Evolutionary conservation across 1,284 basidiomycete genomes (phyloP).

Genomic region (Naganishia sp.): DNA sequence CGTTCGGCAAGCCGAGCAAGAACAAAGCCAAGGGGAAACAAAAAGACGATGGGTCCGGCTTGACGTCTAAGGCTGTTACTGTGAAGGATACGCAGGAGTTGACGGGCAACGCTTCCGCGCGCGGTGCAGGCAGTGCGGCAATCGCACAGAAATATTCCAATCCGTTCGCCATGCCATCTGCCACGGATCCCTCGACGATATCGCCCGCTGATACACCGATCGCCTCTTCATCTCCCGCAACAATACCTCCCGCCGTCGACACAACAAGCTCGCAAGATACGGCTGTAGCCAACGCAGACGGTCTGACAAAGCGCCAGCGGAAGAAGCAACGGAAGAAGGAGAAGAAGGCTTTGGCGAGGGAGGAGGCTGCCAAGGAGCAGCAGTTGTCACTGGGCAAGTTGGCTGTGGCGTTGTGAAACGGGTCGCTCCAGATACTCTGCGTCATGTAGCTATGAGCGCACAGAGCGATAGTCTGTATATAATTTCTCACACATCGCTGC

Average conservation of each 20-base stretch:
- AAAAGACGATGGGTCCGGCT: slow-evolving; percentile 1
- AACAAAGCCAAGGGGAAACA: slow-evolving; percentile 18
- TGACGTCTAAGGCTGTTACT: background rate
- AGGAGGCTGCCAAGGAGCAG: slow-evolving; percentile 9
- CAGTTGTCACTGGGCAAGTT: slow-evolving; percentile 6
- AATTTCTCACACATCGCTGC: too few species aligned
- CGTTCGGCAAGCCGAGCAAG: slow-evolving; percentile 19
- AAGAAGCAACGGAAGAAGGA: slow-evolving; percentile 27
- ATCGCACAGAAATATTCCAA: background rate
- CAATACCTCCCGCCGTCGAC: background rate
- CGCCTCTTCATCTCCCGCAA: background rate
- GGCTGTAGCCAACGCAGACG: background rate
- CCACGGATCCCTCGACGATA: too few species aligned
- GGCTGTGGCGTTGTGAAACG: background rate
- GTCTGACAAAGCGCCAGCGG: slow-evolving; percentile 15
- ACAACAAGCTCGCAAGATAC: background rate
- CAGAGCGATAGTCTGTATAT: too few species aligned
- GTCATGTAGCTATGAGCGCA: too few species aligned
- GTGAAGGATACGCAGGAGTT: background rate
- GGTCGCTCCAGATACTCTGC: too few species aligned
- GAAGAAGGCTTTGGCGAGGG: slow-evolving; percentile 20
- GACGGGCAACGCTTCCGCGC: background rate
- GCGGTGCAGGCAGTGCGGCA: background rate
- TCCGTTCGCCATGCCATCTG: slow-evolving; percentile 19
- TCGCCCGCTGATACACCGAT: background rate